Conservation (phyloP, 192 early-diverging fungal species). For the Entomortierella chlamydospora region DNA sequence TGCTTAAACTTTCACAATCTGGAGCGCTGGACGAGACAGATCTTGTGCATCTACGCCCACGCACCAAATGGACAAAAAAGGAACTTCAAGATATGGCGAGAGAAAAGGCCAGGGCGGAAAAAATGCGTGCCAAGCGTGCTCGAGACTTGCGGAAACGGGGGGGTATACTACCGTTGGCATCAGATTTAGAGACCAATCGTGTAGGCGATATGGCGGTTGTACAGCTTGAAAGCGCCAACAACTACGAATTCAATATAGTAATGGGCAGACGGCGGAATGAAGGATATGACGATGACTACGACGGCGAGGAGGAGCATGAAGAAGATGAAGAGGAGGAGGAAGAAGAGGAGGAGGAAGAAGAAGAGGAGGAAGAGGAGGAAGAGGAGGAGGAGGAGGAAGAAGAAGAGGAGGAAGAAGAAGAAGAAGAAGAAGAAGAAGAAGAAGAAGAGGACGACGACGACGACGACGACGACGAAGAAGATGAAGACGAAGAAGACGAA, state of each 20-base stretch:
- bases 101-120: no score
- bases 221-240: background rate
- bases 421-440: conserved; percentile 1
- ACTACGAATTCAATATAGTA: no score
- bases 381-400: conserved; percentile 6
- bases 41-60: conserved; percentile 8
- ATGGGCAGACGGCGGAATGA: no score
- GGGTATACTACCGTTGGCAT: no score
- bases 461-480: conserved; percentile 1
- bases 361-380: background rate
- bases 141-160: no score
- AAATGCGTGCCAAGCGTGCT: no score
- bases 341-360: background rate
- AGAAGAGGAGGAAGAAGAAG: background rate
- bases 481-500: background rate
- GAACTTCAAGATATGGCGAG: background rate
- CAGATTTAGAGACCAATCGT: no score
- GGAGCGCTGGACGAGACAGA: conserved; percentile 11
- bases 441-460: conserved; percentile 1
- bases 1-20: conserved; percentile 5
- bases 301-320: conserved; percentile 1
- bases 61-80: background rate
- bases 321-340: conserved; percentile 3
- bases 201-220: no score
- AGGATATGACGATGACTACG: background rate